Evolutionary conservation across 305 asterid genomes (phyloP).

Genomic region (Fraxinus nigra): DNA sequence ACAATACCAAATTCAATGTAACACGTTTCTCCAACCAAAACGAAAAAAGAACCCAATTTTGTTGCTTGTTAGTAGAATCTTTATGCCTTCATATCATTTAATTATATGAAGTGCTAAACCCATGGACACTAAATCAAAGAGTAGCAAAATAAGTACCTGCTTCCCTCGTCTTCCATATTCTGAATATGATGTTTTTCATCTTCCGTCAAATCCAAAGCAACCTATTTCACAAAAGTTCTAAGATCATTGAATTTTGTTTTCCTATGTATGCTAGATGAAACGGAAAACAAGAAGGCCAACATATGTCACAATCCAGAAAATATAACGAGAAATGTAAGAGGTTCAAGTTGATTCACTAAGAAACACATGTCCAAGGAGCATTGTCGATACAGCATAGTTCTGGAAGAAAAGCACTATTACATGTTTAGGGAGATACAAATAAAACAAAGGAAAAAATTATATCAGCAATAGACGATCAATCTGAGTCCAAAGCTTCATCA

Average conservation of each 20-base stretch:
- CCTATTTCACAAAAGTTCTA: conserved; percentile 33
- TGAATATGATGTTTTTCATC: conserved; percentile 66
- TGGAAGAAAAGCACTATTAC: background rate
- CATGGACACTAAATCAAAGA: conserved; percentile 1
- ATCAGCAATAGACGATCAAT: background rate
- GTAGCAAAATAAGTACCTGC: conserved; percentile 43
- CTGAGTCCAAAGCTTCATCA: background rate
- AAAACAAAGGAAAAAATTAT: background rate
- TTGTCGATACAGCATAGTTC: background rate
- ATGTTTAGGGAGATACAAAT: background rate
- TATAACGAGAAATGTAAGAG: background rate
- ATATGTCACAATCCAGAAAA: background rate
- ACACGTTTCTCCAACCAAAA: background rate
- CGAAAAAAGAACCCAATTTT: background rate
- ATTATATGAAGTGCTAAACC: background rate
- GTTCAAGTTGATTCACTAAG: background rate
- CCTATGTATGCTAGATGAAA: conserved; percentile 8
- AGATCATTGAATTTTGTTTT: background rate
- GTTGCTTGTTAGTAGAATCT: background rate
- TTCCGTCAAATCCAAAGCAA: conserved; percentile 71
- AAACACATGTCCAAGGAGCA: background rate
- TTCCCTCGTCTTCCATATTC: conserved; percentile 43
- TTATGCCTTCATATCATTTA: background rate
- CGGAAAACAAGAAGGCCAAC: background rate
- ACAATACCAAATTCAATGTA: background rate